Conservation (phyloP, 225 moss, liverwort and hornwort genomes). For the Sphagnum contortum region DNA sequence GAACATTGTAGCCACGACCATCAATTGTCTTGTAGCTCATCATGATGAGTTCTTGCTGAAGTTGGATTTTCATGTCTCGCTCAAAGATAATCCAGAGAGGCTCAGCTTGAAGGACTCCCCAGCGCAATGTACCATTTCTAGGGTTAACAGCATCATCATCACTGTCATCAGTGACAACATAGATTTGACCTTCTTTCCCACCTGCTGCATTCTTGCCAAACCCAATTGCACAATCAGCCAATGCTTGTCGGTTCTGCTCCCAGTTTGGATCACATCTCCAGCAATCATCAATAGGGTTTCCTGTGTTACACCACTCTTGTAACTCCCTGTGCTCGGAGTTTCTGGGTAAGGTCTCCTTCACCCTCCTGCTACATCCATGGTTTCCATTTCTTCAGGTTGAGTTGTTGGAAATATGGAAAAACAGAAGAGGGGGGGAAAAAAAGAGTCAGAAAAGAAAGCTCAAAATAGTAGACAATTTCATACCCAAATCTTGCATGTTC, state of each 20-base stretch:
- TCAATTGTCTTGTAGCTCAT: slow-evolving; percentile 3
- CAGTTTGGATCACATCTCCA: slow-evolving; percentile 5
- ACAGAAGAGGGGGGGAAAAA: too few relatives aligned
- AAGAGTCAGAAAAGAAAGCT: too few relatives aligned
- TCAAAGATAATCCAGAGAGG: slow-evolving; percentile 6
- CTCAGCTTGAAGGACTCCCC: slow-evolving; percentile 1
- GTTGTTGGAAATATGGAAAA: too few relatives aligned
- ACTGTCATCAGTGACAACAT: slow-evolving; percentile 2
- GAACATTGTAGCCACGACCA: slow-evolving; percentile 2
- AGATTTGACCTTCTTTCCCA: slow-evolving; percentile 1
- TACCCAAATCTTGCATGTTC: too few relatives aligned
- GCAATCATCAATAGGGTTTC: slow-evolving; percentile 6
- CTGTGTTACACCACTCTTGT: neutral
- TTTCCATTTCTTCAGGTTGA: too few relatives aligned
- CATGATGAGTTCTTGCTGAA: slow-evolving; percentile 4
- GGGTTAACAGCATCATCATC: slow-evolving; percentile 2
- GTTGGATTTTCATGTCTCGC: slow-evolving; percentile 1
- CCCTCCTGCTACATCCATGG: too few relatives aligned
- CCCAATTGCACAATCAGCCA: slow-evolving; percentile 2
- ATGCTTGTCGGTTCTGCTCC: neutral
- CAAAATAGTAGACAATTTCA: too few relatives aligned
- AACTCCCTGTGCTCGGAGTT: too few relatives aligned
- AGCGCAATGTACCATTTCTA: slow-evolving; percentile 3
- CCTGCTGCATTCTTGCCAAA: neutral
- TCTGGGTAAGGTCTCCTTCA: too few relatives aligned